These are phyloP conservation scores for Chytriomyces confervae DNA, from an alignment of 192 early-diverging fungal genomes.

Conservation along the genomic window DNA sequence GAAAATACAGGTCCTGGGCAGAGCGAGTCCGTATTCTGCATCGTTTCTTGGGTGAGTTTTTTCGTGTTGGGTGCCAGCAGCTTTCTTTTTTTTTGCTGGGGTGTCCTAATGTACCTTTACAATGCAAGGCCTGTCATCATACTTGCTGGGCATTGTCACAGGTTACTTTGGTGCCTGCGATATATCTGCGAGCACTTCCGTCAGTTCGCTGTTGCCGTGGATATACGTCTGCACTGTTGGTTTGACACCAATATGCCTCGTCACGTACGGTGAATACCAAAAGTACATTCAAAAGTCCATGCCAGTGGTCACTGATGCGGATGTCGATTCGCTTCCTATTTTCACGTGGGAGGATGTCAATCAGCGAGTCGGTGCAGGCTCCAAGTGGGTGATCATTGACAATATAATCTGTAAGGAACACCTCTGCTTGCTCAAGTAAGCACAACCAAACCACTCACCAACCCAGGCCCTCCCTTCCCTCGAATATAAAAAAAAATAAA, in stretches of 20 bases:
- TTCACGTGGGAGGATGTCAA: constrained; percentile 46
- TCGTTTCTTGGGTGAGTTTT: constrained; percentile 1
- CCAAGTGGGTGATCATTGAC: constrained; percentile 46
- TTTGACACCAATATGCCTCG: not conserved
- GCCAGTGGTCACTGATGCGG: no score
- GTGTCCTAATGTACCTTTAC: not conserved
- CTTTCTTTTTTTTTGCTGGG: constrained; percentile 3
- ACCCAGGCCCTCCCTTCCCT: not conserved
- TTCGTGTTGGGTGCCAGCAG: not conserved
- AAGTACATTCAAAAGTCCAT: constrained; percentile 3
- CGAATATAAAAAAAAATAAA: not conserved
- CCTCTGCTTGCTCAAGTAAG: no score
- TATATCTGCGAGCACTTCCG: constrained; percentile 6
- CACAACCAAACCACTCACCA: no score
- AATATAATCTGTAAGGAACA: constrained; percentile 35
- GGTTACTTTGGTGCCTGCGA: constrained; percentile 36
- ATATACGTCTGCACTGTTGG: constrained; percentile 6
- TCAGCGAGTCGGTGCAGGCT: constrained; percentile 26
- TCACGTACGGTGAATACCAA: constrained; percentile 22
- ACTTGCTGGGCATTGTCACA: constrained; percentile 36
- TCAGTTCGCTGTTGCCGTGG: not conserved
- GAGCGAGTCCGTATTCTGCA: constrained; percentile 15
- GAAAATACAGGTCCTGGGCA: constrained; percentile 6
- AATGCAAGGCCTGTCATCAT: constrained; percentile 19
- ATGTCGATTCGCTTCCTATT: constrained; percentile 20